Conservation (phyloP, 2,329 filamentous ascomycete species). For the Colletotrichum incanum region DNA sequence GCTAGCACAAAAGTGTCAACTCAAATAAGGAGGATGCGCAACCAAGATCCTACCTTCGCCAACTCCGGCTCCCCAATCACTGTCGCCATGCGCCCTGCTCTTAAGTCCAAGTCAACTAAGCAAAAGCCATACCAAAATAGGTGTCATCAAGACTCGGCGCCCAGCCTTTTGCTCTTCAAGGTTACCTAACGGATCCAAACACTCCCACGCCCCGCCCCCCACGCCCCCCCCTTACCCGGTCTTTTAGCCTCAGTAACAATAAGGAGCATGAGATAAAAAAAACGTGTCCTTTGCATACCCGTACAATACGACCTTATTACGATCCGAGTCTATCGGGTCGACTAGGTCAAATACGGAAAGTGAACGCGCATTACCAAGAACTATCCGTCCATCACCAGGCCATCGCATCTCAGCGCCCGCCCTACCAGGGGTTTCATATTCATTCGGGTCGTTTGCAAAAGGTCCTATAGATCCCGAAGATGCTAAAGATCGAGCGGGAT, state of each 20-base stretch:
- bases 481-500: not conserved
- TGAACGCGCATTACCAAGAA: not conserved
- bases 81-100: not conserved
- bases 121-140: not conserved
- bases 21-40: not conserved
- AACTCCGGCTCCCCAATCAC: not conserved
- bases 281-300: conserved; percentile 20
- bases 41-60: not conserved
- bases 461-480: not conserved
- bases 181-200: not conserved
- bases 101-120: not conserved
- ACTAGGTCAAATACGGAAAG: conserved; percentile 1
- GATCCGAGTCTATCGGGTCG: not conserved
- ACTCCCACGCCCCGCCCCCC: not conserved
- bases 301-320: not conserved
- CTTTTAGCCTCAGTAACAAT: not conserved
- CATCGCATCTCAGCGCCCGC: not conserved
- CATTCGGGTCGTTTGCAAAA: not conserved
- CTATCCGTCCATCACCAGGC: not conserved
- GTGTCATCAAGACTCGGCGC: not conserved
- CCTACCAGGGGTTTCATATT: not conserved
- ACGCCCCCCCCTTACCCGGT: not conserved
- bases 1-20: not conserved
- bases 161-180: not conserved
- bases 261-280: not conserved